phyloP scores from a whole-genome alignment of 176 grass and related monocot species.

The Carex littledalei region DNA sequence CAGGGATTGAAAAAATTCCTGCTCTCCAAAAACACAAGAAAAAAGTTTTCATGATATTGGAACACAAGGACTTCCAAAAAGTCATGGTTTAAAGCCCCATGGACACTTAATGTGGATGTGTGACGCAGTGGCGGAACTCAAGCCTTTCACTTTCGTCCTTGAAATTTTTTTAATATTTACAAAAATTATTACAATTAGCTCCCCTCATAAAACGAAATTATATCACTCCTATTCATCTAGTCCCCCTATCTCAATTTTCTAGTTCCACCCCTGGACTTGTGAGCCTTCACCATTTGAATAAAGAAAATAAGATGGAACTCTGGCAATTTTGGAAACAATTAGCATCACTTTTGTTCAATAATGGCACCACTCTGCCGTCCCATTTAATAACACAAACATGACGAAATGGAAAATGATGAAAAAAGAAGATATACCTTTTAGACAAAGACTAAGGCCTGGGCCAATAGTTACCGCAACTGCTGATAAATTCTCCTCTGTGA shows the following conservation, averaged over 20 bases:
- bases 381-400: too few species aligned
- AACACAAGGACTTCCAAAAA: neutral
- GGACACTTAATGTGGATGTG: neutral
- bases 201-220: too few species aligned
- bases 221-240: too few species aligned
- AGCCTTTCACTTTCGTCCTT: too few species aligned
- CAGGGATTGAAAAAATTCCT: neutral
- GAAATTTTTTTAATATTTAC: too few species aligned
- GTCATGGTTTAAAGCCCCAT: neutral
- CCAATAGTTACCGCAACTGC: constrained; percentile 89
- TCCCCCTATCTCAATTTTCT: too few species aligned
- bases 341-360: neutral
- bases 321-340: neutral
- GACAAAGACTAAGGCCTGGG: constrained; percentile 87
- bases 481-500: constrained; percentile 64
- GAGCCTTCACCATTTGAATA: neutral
- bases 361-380: neutral
- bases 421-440: constrained; percentile 49
- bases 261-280: too few species aligned
- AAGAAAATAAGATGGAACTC: neutral
- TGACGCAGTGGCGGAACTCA: too few species aligned
- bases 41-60: neutral
- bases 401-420: neutral
- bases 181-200: too few species aligned
- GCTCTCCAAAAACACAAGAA: neutral